Evolutionary conservation across 148 eudicot genomes (phyloP).

Genomic region (Rhododendron mucronatum): DNA sequence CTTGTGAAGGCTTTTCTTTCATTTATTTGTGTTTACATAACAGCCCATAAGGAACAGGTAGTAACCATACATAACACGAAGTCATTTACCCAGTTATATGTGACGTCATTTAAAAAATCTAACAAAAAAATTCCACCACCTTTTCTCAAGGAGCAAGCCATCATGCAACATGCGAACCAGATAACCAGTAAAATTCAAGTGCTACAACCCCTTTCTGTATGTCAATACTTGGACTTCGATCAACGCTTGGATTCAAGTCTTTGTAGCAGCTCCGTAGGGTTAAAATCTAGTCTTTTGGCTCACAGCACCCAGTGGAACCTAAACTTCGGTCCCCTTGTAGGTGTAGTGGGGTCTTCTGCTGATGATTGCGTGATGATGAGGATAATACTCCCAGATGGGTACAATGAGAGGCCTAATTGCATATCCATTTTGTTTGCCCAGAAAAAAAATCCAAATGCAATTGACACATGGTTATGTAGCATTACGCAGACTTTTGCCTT

Average conservation of each 20-base stretch:
- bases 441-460: not conserved
- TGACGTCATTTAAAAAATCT: not conserved
- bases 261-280: not conserved
- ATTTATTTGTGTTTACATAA: not conserved
- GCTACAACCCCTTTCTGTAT: not conserved
- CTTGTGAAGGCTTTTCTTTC: not conserved
- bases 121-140: not conserved
- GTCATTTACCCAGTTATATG: not conserved
- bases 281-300: not conserved
- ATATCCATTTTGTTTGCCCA: not conserved
- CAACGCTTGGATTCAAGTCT: not conserved
- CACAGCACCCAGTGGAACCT: not conserved
- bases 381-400: not conserved
- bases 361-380: not conserved
- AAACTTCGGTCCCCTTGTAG: not conserved
- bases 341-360: not conserved
- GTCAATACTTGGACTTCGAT: not conserved
- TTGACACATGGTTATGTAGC: not conserved
- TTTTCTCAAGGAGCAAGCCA: not conserved
- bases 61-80: not conserved
- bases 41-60: not conserved
- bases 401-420: not conserved
- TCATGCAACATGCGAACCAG: not conserved
- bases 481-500: not conserved
- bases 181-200: not conserved